Evolutionary conservation across 345 rosid species (phyloP).

Genomic region (Cochlearia excelsa): DNA sequence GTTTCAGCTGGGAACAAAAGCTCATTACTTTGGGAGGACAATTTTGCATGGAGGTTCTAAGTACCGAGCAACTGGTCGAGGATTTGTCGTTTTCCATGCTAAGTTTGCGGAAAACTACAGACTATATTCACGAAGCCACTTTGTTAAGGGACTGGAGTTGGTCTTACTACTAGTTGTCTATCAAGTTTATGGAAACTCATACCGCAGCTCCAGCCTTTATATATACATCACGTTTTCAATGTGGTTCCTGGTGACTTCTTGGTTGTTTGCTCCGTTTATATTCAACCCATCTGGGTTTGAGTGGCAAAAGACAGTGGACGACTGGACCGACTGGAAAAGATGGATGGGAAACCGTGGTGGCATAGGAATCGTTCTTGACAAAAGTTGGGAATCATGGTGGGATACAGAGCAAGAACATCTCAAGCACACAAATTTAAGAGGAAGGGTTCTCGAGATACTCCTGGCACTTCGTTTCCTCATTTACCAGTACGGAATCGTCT

Average conservation of each 20-base stretch:
- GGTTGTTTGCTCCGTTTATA: conserved; percentile 93
- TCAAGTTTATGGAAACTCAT: conserved; percentile 65
- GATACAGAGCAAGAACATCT: conserved; percentile 84
- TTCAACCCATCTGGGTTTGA: conserved; percentile 97
- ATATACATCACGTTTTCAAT: conserved; percentile 69
- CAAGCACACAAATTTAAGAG: conserved; percentile 60
- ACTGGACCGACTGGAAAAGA: conserved; percentile 97
- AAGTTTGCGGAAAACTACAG: conserved; percentile 91
- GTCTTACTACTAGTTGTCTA: conserved; percentile 64
- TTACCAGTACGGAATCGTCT: conserved; percentile 90
- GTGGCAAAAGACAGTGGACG: conserved; percentile 95
- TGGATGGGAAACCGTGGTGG: conserved; percentile 99
- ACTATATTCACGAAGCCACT: conserved; percentile 87
- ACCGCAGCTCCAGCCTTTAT: conserved; percentile 69
- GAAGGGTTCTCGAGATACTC: conserved; percentile 71
- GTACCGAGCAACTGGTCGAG: conserved; percentile 83
- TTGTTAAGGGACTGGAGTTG: conserved; percentile 85
- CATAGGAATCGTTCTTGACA: conserved; percentile 61
- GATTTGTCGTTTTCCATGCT: conserved; percentile 86
- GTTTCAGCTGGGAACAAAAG: conserved; percentile 96
- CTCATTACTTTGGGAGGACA: conserved; percentile 90
- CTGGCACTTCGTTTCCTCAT: conserved; percentile 77
- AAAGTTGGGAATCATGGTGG: conserved; percentile 99
- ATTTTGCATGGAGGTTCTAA: conserved; percentile 89
- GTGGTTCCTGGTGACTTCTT: conserved; percentile 93